Base-by-base conservation (phyloP, 495 filamentous ascomycete genomes). In the Penicillium antarcticum region DNA sequence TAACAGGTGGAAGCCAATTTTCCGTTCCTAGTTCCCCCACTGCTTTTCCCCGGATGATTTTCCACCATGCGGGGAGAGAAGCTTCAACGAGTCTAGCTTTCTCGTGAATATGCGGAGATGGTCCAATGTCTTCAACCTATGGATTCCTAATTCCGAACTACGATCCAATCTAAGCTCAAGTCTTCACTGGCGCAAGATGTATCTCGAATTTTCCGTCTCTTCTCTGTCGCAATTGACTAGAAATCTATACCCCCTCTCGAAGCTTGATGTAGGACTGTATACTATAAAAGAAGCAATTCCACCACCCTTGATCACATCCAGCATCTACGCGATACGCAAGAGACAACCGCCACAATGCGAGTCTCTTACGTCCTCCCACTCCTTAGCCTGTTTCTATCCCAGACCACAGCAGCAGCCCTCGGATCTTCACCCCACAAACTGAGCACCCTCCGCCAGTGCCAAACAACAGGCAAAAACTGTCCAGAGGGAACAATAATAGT, bases 401-500 rank as follows among this genome's bases (percentile, higher is more conserved):
- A 50, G 9, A 29, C 26, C 33, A 17, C 52, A 2, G 19, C 26
- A 10, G 40, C 14, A 14, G 48, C 33, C 26, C 36, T 29, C 0
- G 5, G 9, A 7, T 29, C 26, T 9, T 6, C 5, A 29, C 9
- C 26, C 26, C 26, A 26, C 26, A 55, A 19, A 11, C 3, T n/a
- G 12, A 16, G 19, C 42, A 39, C 17, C 13, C 13, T 17, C 7
- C 29, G 14, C 40, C 21, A 40, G 42, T 65, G 62, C 51, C 62
- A 65, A 45, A n/a, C 24, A 1, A 48, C 32, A n/a, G 35, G 41
- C 35, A 57, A 43, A n/a, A 73, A 68, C 17, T 83, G 80, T 51
- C 74, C 79, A 0, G 7, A 57, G n/a, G 70, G 69, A 17, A 82
- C 79, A 4, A 59, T 81, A 36, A 55, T 76, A 26, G 80, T 83